A percentile compares a stretch with the other conserved stretches of the same genome.
Conservation (phyloP, 2,329 filamentous ascomycete species). For the Exophiala dermatitidis region DNA sequence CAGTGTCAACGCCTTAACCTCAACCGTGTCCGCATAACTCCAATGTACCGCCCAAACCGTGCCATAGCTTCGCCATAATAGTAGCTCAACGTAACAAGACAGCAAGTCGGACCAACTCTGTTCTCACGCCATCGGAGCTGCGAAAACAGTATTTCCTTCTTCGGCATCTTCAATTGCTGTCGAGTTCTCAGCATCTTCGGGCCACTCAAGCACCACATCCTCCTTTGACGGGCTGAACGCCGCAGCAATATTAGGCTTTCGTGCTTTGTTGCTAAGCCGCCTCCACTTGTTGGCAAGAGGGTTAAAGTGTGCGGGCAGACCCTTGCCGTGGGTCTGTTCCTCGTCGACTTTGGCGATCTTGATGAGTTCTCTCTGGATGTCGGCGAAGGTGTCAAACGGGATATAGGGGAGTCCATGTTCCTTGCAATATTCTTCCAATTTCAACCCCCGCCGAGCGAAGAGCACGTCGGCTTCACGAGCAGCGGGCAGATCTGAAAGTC, state of each 20-base stretch:
- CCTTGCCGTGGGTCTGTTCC: slow-evolving; percentile 53
- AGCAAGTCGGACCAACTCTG: background rate
- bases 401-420: slow-evolving; percentile 55
- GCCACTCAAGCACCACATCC: slow-evolving; percentile 59
- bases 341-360: slow-evolving; percentile 54
- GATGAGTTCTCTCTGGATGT: slow-evolving; percentile 56
- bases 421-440: slow-evolving; percentile 59
- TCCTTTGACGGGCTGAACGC: slow-evolving; percentile 49
- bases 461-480: slow-evolving; percentile 61
- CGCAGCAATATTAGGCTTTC: slow-evolving; percentile 42
- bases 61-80: too few relatives aligned
- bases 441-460: slow-evolving; percentile 58
- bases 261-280: slow-evolving; percentile 52
- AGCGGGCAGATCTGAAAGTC: slow-evolving; percentile 60
- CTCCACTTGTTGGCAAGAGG: slow-evolving; percentile 63
- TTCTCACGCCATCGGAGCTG: slow-evolving; percentile 12
- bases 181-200: slow-evolving; percentile 49
- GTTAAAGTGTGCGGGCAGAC: slow-evolving; percentile 57
- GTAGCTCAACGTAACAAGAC: background rate
- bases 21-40: background rate
- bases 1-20: background rate
- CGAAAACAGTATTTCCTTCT: slow-evolving; percentile 8
- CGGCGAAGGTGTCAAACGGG: slow-evolving; percentile 59
- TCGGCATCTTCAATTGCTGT: slow-evolving; percentile 28
- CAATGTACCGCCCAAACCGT: background rate